phyloP scores from a whole-genome alignment of 768 basidiomycete genomes.

The Tulasnella sp. region DNA sequence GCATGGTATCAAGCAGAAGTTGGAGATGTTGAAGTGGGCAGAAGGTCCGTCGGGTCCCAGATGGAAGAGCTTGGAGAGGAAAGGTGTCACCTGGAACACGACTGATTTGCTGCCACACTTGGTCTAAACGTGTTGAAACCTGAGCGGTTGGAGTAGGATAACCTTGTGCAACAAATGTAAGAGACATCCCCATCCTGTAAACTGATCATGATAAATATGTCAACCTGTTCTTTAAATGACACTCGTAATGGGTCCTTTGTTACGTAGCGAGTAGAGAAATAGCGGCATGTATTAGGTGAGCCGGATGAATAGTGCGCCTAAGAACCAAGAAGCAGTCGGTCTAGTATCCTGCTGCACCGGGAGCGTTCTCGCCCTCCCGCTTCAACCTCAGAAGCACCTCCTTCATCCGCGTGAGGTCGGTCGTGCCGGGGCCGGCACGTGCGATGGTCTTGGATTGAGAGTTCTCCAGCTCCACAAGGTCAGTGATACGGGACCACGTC shows the following conservation, averaged over 20 bases:
- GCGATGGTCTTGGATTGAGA: constrained; percentile 96
- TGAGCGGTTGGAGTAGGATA: neutral
- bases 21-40: constrained; percentile 16
- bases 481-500: constrained; percentile 91
- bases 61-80: constrained; percentile 17
- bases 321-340: neutral
- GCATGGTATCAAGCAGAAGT: constrained; percentile 5
- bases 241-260: too few species aligned
- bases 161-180: too few species aligned
- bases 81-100: constrained; percentile 14
- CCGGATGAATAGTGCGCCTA: too few species aligned
- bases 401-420: constrained; percentile 81
- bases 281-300: too few species aligned
- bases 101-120: neutral
- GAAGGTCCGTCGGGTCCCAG: constrained; percentile 17
- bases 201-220: too few species aligned
- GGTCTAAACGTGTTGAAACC: neutral
- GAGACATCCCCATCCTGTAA: too few species aligned
- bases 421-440: constrained; percentile 74
- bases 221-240: too few species aligned
- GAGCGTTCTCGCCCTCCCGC: constrained; percentile 83
- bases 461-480: constrained; percentile 78
- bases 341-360: constrained; percentile 87
- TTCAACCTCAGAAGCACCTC: constrained; percentile 82
- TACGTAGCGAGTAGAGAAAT: too few species aligned